Evolutionary conservation across 768 basidiomycete species (phyloP).

Genomic region (Pleurotus pulmonarius): DNA sequence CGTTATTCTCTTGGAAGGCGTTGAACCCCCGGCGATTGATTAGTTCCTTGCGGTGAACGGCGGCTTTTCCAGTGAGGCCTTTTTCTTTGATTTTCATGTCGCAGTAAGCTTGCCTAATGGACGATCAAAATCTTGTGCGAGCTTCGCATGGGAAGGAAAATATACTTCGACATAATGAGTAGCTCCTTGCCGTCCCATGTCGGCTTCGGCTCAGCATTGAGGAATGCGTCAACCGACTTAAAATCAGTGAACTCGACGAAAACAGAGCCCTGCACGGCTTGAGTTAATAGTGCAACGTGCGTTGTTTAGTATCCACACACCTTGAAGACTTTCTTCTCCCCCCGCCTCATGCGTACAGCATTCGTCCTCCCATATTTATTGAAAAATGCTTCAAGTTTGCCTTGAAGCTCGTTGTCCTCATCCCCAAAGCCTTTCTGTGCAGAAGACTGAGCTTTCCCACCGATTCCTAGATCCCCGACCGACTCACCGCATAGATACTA

Average conservation of each 20-base stretch:
- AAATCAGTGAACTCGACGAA: conserved; percentile 85
- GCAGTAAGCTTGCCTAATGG: conserved; percentile 73
- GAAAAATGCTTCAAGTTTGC: conserved; percentile 77
- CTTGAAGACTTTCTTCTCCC: conserved; percentile 85
- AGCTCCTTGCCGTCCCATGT: conserved; percentile 75
- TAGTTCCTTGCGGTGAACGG: conserved; percentile 52
- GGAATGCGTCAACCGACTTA: conserved; percentile 65
- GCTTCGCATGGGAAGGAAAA: neutral
- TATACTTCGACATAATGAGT: conserved; percentile 84
- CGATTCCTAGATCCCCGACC: neutral
- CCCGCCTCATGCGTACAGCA: conserved; percentile 86
- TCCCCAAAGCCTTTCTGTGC: conserved; percentile 85
- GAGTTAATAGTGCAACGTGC: neutral
- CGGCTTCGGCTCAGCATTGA: conserved; percentile 79
- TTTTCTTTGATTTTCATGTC: conserved; percentile 97
- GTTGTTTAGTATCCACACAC: conserved; percentile 31
- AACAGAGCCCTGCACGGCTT: conserved; percentile 67
- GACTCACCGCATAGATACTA: conserved; percentile 84
- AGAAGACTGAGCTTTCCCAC: neutral
- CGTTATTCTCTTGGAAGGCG: conserved; percentile 53
- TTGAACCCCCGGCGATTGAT: conserved; percentile 65
- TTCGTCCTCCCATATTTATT: conserved; percentile 70
- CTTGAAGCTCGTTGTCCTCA: conserved; percentile 60
- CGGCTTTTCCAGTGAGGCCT: conserved; percentile 74
- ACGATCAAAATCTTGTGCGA: too few relatives aligned